phyloP scores from a whole-genome alignment of 331 rosid species.

The Quercus phellos region DNA sequence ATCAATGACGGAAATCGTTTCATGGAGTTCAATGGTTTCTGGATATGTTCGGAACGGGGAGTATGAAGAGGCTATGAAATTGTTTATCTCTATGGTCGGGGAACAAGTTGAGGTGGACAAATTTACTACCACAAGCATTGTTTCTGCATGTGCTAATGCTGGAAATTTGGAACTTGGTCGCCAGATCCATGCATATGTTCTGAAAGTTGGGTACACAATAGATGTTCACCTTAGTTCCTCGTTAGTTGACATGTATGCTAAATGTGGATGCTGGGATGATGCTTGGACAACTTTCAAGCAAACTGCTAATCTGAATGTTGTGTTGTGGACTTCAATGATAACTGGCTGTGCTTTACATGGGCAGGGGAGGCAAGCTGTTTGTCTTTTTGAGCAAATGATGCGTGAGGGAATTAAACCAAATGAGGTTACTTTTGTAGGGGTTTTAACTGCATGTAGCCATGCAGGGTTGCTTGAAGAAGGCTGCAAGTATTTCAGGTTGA shows the following conservation, averaged over 20 bases:
- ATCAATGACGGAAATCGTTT: conserved; percentile 41
- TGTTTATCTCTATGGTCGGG: conserved; percentile 50
- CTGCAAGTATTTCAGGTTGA: conserved; percentile 50
- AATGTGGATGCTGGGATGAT: conserved; percentile 68
- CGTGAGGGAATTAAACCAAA: conserved; percentile 56
- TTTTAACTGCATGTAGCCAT: conserved; percentile 83
- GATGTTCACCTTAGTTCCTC: conserved; percentile 72
- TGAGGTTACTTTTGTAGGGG: conserved; percentile 69
- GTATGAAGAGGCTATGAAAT: conserved; percentile 59
- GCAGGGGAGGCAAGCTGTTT: conserved; percentile 54
- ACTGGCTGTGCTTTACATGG: conserved; percentile 68
- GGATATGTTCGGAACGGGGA: conserved; percentile 65
- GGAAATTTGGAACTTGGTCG: conserved; percentile 63
- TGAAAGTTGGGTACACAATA: conserved; percentile 48
- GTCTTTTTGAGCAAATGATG: conserved; percentile 61
- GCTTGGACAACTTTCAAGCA: conserved; percentile 53
- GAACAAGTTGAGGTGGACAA: conserved; percentile 50
- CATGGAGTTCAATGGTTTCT: conserved; percentile 73
- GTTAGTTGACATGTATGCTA: conserved; percentile 75
- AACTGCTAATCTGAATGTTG: conserved; percentile 43
- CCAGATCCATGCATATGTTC: conserved; percentile 60
- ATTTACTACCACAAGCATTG: conserved; percentile 56
- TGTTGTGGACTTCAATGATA: conserved; percentile 82
- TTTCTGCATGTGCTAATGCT: conserved; percentile 66
- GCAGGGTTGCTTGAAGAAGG: conserved; percentile 81